Base-by-base conservation (phyloP, 2,329 filamentous ascomycete species). In the Pyrenophora tritici-repentis region DNA sequence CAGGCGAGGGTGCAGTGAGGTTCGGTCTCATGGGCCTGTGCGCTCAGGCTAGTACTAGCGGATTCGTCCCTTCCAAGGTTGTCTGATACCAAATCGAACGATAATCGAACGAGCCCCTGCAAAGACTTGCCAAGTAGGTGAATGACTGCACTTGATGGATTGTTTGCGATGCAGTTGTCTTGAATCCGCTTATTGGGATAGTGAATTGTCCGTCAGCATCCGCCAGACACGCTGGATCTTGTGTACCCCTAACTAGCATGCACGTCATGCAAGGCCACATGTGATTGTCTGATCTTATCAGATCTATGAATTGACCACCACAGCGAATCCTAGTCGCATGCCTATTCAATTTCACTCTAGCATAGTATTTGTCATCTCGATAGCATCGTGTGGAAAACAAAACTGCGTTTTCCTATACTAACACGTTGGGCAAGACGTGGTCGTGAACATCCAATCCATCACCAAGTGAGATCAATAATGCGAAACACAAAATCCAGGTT, bases 1-100 rank as follows among this genome's bases (percentile, higher is more conserved):
- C 59, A 68, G 65, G 66, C 64, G 61, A 54, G 49, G 47, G 39
- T 45, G 51, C 43, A 31, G 52, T 45, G 50, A 59, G 53, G 58
- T 59, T 55, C 47, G 51, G 46, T 39, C 52, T 41, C 50, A 47
- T 42, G 55, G 55, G 58, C 35, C 36, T 42, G 49, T 47, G 43
- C 49, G 44, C 40, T 29, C 26, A 29, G 18, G 34, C 34, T 20
- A 36, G 26, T 13, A 4, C 26, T 29, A 29, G 26, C 26, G 26
- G 26, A 29, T 29, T 10, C 26, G 26, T 29, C 26, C 26, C 26
- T 29, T n/a, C n/a, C n/a, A n/a, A n/a, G n/a, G n/a, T n/a, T 29
- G 26, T 12, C 18, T 29, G 26, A 13, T 12, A 29, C 24, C 24
- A 26, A 10, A 26, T 26, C 24, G 24, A 26, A 26, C 26, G 26